phyloP scores from a whole-genome alignment of 1,284 basidiomycete species.

The Volvariella surrecta region DNA sequence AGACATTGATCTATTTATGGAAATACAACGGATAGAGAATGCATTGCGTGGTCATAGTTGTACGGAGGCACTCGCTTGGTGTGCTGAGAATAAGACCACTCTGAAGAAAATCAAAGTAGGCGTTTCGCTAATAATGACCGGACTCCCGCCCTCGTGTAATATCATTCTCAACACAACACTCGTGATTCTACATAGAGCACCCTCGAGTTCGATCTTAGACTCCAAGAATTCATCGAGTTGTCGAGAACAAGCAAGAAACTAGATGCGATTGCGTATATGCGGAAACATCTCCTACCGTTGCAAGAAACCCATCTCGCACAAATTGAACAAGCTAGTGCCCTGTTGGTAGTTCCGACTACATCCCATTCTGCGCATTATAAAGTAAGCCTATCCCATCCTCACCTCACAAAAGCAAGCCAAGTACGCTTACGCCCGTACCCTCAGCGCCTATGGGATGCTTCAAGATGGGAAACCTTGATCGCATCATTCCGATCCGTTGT shows the following conservation, averaged over 20 bases:
- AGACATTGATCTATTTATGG: constrained; percentile 87
- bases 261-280: constrained; percentile 81
- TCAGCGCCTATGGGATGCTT: constrained; percentile 74
- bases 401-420: not conserved
- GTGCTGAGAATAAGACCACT: constrained; percentile 90
- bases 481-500: constrained; percentile 78
- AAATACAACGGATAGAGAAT: constrained; percentile 79
- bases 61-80: constrained; percentile 88
- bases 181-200: constrained; percentile 53
- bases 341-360: constrained; percentile 66
- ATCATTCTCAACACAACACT: constrained; percentile 1
- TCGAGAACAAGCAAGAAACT: constrained; percentile 56
- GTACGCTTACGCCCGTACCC: not conserved
- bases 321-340: constrained; percentile 68
- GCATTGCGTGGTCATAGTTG: constrained; percentile 75
- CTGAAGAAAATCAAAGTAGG: constrained; percentile 85
- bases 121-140: too few relatives aligned
- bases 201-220: constrained; percentile 90
- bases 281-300: constrained; percentile 80
- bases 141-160: constrained; percentile 2
- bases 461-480: constrained; percentile 70
- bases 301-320: constrained; percentile 71
- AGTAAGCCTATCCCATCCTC: constrained; percentile 27
- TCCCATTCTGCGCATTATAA: constrained; percentile 68
- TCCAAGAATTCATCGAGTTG: constrained; percentile 96